A percentile compares a stretch with the other conserved stretches of the same genome.
phyloP scores from a whole-genome alignment of 805 yeast species.

The Candida pseudoglaebosa region DNA sequence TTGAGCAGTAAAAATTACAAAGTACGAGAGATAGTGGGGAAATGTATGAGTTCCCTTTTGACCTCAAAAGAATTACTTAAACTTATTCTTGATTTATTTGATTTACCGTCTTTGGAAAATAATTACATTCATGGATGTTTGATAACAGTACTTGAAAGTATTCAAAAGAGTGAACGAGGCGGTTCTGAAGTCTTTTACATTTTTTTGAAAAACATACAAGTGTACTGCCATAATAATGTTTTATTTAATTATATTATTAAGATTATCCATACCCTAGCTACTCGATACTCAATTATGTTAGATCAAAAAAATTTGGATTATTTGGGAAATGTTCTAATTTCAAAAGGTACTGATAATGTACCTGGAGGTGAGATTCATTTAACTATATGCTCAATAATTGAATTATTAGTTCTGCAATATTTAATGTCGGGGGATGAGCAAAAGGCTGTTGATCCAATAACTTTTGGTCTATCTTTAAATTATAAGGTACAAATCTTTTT shows the following conservation, averaged over 20 bases:
- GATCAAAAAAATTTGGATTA: background rate
- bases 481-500: background rate
- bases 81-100: slow-evolving; percentile 11
- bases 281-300: background rate
- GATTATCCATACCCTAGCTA: background rate
- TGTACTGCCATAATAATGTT: background rate
- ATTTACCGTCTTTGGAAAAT: background rate
- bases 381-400: background rate
- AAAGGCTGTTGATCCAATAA: background rate
- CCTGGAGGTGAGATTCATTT: slow-evolving; percentile 1
- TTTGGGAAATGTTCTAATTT: slow-evolving; percentile 2
- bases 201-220: background rate
- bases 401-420: slow-evolving; percentile 1
- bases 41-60: slow-evolving; percentile 48
- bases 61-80: slow-evolving; percentile 18
- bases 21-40: slow-evolving; percentile 82
- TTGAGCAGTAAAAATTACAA: slow-evolving; percentile 67
- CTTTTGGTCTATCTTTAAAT: slow-evolving; percentile 1
- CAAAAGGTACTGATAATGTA: background rate
- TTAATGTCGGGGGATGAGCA: background rate
- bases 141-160: slow-evolving; percentile 34
- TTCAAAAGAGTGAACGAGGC: slow-evolving; percentile 8
- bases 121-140: slow-evolving; percentile 52
- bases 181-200: background rate
- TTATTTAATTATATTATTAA: background rate